Evolutionary conservation across 1,139 yeast genomes (phyloP).

Genomic region (Sugiyamaella grinbergsii): DNA sequence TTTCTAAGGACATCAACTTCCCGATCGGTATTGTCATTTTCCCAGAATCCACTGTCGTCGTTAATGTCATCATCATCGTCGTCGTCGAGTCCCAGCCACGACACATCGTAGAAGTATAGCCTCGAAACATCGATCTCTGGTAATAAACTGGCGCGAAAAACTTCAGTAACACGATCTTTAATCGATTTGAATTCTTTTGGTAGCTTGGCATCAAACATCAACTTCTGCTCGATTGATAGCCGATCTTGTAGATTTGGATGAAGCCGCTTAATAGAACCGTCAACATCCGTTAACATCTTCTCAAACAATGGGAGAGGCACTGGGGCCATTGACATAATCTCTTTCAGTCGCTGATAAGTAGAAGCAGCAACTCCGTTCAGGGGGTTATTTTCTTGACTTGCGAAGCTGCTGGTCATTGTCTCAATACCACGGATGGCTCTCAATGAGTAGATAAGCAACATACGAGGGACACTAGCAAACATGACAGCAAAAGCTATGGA

Average conservation of each 20-base stretch:
- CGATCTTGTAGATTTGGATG: slow-evolving; percentile 27
- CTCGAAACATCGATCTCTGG: slow-evolving; percentile 44
- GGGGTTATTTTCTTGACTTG: slow-evolving; percentile 41
- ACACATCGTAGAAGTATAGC: slow-evolving; percentile 66
- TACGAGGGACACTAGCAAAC: slow-evolving; percentile 69
- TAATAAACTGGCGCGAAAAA: slow-evolving; percentile 36
- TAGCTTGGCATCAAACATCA: slow-evolving; percentile 64
- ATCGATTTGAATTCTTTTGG: slow-evolving; percentile 51
- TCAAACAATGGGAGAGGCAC: slow-evolving; percentile 64
- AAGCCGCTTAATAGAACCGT: slow-evolving; percentile 43
- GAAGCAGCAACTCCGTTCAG: slow-evolving; percentile 32
- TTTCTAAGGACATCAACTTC: slow-evolving; percentile 40
- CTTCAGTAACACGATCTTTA: slow-evolving; percentile 42
- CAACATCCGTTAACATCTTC: slow-evolving; percentile 58
- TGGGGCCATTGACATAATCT: slow-evolving; percentile 57
- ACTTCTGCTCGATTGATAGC: slow-evolving; percentile 59
- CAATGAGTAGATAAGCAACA: slow-evolving; percentile 67
- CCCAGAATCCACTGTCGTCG: slow-evolving; percentile 17
- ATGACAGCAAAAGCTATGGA: slow-evolving; percentile 40
- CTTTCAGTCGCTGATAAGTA: slow-evolving; percentile 47
- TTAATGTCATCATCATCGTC: slow-evolving; percentile 29
- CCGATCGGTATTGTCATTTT: slow-evolving; percentile 15
- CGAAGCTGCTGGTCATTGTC: slow-evolving; percentile 47
- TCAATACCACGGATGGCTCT: slow-evolving; percentile 70
- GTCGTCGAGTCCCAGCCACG: slow-evolving; percentile 63